These are phyloP conservation scores for Gigaspora rosea DNA, from an alignment of 192 early-diverging fungal genomes.

Conservation along the genomic window DNA sequence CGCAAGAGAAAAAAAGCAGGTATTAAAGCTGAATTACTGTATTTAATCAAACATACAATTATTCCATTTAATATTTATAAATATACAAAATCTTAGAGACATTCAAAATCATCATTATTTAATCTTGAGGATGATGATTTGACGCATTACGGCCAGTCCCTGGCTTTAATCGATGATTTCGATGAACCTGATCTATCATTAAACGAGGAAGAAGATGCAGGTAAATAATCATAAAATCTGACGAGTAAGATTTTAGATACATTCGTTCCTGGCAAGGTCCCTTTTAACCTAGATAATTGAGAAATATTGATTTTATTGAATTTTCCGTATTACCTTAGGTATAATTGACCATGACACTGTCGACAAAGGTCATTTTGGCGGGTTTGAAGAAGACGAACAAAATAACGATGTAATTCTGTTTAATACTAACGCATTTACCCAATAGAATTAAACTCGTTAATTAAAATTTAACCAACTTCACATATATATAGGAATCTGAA, in stretches of 20 bases:
- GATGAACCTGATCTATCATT: conserved; percentile 65
- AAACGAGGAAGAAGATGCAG: conserved; percentile 49
- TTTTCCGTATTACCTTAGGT: conserved; percentile 19
- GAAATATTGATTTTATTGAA: too few relatives aligned
- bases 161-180: conserved; percentile 82
- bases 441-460: not conserved
- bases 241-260: too few relatives aligned
- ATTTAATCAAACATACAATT: conserved; percentile 4
- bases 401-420: conserved; percentile 28
- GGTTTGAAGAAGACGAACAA: conserved; percentile 73
- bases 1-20: conserved; percentile 75
- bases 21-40: conserved; percentile 18
- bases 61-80: not conserved
- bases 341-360: conserved; percentile 74
- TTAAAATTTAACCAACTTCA: not conserved
- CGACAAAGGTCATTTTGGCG: conserved; percentile 80
- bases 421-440: not conserved
- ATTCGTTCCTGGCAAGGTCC: too few relatives aligned
- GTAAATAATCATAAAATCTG: not conserved
- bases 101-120: conserved; percentile 54
- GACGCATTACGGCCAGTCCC: conserved; percentile 94
- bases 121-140: conserved; percentile 88
- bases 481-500: conserved; percentile 39
- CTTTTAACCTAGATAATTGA: too few relatives aligned
- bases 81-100: conserved; percentile 34